Conservation (phyloP, 768 basidiomycete species). For the Boletus pseudopeckii region DNA sequence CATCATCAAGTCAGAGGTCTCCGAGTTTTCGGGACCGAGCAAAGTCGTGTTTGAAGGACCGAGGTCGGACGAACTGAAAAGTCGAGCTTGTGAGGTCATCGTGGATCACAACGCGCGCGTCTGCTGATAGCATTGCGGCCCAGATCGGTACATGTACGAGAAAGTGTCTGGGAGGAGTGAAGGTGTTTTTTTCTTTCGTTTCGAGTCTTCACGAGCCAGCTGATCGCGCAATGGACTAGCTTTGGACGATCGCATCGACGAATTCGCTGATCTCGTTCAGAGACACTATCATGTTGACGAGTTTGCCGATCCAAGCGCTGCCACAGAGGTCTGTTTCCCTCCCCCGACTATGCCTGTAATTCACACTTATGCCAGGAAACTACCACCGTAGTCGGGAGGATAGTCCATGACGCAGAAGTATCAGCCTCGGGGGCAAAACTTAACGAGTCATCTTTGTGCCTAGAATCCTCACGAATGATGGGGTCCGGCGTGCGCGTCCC, state of each 20-base stretch:
- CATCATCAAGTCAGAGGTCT: conserved; percentile 18
- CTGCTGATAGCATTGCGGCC: neutral
- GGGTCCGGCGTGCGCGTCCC: conserved; percentile 63
- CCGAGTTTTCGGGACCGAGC: conserved; percentile 24
- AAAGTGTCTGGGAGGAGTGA: conserved; percentile 81
- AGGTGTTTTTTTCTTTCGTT: conserved; percentile 44
- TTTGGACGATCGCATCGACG: conserved; percentile 86
- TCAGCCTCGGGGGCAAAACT: conserved; percentile 58
- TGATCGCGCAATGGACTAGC: conserved; percentile 37
- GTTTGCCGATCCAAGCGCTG: conserved; percentile 69
- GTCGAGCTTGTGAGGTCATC: conserved; percentile 52
- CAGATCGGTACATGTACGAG: conserved; percentile 94
- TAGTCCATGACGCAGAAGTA: conserved; percentile 65
- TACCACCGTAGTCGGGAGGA: conserved; percentile 68
- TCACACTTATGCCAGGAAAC: conserved; percentile 44
- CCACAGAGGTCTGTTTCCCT: conserved; percentile 44
- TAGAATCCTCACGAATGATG: conserved; percentile 83
- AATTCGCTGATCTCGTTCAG: conserved; percentile 71
- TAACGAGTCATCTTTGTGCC: conserved; percentile 65
- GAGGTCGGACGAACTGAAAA: conserved; percentile 35
- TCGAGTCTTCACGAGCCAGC: neutral
- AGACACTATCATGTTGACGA: conserved; percentile 69
- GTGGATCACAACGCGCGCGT: neutral
- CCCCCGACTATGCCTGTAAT: neutral
- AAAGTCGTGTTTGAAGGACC: conserved; percentile 32